phyloP scores from a whole-genome alignment of 495 filamentous ascomycete species.

The Aspergillus wentii region DNA sequence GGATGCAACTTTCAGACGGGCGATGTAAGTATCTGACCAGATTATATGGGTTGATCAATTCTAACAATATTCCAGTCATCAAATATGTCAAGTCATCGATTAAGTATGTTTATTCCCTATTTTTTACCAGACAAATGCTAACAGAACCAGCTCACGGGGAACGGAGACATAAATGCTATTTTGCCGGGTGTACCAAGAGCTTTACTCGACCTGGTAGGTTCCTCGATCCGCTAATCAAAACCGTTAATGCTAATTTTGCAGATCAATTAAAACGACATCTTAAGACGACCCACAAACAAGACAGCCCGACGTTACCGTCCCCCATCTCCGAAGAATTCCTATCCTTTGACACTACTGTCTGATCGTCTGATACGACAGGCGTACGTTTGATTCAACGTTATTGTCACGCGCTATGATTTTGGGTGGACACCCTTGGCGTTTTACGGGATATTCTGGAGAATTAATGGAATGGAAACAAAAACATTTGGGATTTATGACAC shows the following conservation, averaged over 20 bases:
- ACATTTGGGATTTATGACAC: no score
- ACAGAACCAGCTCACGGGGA: constrained; percentile 35
- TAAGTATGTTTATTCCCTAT: constrained; percentile 25
- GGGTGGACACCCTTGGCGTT: no score
- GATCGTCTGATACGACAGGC: no score
- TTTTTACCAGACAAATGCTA: constrained; percentile 5
- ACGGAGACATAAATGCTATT: constrained; percentile 40
- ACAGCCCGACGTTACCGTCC: constrained; percentile 18
- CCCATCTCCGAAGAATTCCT: constrained; percentile 25
- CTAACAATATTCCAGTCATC: constrained; percentile 31
- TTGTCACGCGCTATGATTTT: no score
- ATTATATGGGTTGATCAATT: background rate
- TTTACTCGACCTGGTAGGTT: constrained; percentile 43
- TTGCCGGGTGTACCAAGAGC: constrained; percentile 40
- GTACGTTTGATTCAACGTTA: no score
- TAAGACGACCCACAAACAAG: constrained; percentile 38
- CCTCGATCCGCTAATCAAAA: constrained; percentile 1
- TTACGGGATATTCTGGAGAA: no score
- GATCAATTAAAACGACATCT: constrained; percentile 46
- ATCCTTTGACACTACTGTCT: constrained; percentile 20
- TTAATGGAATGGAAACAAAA: no score
- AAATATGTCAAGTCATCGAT: constrained; percentile 45
- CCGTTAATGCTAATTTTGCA: constrained; percentile 5
- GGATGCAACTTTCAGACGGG: constrained; percentile 44
- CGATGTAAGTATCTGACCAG: constrained; percentile 28